These are phyloP conservation scores for Vitis hybrid DNA, from an alignment of 177 flowering plant genomes.

Conservation along the genomic window DNA sequence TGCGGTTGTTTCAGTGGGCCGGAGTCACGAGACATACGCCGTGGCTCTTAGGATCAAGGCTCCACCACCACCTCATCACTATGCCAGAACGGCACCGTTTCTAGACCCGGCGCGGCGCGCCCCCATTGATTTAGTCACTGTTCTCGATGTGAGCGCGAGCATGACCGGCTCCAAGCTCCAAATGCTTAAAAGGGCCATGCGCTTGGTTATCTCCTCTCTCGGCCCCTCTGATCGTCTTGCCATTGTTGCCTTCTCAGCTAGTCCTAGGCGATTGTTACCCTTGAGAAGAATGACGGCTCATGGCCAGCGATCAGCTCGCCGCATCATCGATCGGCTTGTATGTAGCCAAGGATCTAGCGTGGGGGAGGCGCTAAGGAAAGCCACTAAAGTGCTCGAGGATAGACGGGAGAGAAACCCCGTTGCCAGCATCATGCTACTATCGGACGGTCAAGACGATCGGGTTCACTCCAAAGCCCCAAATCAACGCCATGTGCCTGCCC, in stretches of 20 bases:
- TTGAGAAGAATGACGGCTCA: constrained; percentile 58
- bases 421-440: constrained; percentile 58
- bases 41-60: constrained; percentile 65
- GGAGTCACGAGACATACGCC: constrained; percentile 43
- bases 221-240: constrained; percentile 70
- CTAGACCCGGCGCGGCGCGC: constrained; percentile 46
- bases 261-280: constrained; percentile 52
- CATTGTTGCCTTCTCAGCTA: constrained; percentile 53
- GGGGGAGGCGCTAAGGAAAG: constrained; percentile 59
- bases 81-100: constrained; percentile 12
- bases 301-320: constrained; percentile 60
- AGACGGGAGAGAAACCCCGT: constrained; percentile 73
- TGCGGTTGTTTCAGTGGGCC: constrained; percentile 42
- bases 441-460: constrained; percentile 61
- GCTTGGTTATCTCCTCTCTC: constrained; percentile 64
- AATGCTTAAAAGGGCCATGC: constrained; percentile 69
- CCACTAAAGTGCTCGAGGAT: constrained; percentile 66
- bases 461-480: constrained; percentile 9
- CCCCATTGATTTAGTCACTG: constrained; percentile 72
- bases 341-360: constrained; percentile 49
- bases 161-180: constrained; percentile 64
- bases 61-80: constrained; percentile 38
- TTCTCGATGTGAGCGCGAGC: constrained; percentile 65
- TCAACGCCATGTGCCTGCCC: constrained; percentile 21
- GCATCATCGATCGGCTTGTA: constrained; percentile 55